Evolutionary conservation across 2,329 filamentous ascomycete species (phyloP).

Genomic region (Scytalidium sp.): DNA sequence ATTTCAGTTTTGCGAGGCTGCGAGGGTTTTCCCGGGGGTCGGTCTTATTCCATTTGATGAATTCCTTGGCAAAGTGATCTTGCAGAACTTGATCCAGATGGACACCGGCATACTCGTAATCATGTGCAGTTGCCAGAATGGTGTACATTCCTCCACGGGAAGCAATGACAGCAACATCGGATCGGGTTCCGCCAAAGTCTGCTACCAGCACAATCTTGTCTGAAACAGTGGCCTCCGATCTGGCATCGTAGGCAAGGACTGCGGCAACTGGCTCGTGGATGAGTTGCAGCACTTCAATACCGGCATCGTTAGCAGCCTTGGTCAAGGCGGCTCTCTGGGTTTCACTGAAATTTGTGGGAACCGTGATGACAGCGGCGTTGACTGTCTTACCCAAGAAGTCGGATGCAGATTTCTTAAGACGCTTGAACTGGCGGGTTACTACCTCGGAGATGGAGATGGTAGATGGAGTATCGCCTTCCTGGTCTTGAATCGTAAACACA

Average conservation of each 20-base stretch:
- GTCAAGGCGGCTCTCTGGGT: conserved; percentile 79
- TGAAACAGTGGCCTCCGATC: conserved; percentile 66
- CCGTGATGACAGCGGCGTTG: conserved; percentile 89
- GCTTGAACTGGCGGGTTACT: conserved; percentile 78
- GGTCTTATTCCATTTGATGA: conserved; percentile 86
- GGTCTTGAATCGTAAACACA: conserved; percentile 81
- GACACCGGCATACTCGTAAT: conserved; percentile 87
- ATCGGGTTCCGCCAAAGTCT: conserved; percentile 88
- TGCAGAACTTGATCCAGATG: conserved; percentile 88
- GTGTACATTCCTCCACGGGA: conserved; percentile 96
- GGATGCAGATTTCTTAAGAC: conserved; percentile 77
- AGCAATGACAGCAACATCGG: conserved; percentile 86
- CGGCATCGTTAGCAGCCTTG: conserved; percentile 75
- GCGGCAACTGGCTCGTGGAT: conserved; percentile 89
- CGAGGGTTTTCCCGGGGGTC: conserved; percentile 81
- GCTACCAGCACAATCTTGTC: conserved; percentile 93
- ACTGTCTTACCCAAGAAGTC: conserved; percentile 93
- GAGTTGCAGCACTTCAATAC: conserved; percentile 86
- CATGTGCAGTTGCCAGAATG: conserved; percentile 86
- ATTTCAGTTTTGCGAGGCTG: conserved; percentile 85
- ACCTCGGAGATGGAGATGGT: conserved; percentile 76
- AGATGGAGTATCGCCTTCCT: conserved; percentile 60
- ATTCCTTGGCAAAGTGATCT: conserved; percentile 98
- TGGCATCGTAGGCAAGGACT: conserved; percentile 86
- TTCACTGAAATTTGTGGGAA: conserved; percentile 90